Evolutionary conservation across 441 rosid genomes (phyloP).

Genomic region (Arabidopsis hybrid): DNA sequence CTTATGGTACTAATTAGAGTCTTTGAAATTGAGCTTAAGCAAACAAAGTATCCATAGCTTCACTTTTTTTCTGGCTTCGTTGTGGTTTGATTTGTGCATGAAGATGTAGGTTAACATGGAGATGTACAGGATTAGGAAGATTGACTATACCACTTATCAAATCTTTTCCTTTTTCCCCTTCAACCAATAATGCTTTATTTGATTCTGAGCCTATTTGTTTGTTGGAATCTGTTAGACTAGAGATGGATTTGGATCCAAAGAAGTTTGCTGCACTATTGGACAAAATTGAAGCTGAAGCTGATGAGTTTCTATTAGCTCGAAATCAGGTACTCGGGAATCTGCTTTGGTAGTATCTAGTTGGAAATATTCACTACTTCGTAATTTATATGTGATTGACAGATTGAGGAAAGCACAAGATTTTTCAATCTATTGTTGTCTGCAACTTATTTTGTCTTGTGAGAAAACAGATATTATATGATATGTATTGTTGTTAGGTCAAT

Average conservation of each 20-base stretch:
- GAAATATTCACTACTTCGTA: not conserved
- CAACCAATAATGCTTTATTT: not conserved
- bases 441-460: not conserved
- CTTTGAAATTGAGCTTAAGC: not conserved
- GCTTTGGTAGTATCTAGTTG: not conserved
- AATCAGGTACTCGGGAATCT: slow-evolving; percentile 54
- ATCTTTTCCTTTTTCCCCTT: not conserved
- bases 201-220: not conserved
- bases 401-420: not conserved
- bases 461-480: not conserved
- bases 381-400: not conserved
- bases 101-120: too few relatives aligned
- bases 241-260: slow-evolving; percentile 68
- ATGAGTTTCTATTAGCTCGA: slow-evolving; percentile 66
- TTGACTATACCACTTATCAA: not conserved
- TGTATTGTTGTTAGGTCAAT: not conserved
- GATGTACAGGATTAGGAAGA: not conserved
- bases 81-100: not conserved
- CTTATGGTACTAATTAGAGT: not conserved
- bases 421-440: not conserved
- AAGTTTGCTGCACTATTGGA: slow-evolving; percentile 54
- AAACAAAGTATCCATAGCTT: not conserved
- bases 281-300: slow-evolving; percentile 78
- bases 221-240: not conserved
- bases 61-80: not conserved